Conservation (phyloP, 2,329 filamentous ascomycete species). For the Ophiosphaerella narmari region DNA sequence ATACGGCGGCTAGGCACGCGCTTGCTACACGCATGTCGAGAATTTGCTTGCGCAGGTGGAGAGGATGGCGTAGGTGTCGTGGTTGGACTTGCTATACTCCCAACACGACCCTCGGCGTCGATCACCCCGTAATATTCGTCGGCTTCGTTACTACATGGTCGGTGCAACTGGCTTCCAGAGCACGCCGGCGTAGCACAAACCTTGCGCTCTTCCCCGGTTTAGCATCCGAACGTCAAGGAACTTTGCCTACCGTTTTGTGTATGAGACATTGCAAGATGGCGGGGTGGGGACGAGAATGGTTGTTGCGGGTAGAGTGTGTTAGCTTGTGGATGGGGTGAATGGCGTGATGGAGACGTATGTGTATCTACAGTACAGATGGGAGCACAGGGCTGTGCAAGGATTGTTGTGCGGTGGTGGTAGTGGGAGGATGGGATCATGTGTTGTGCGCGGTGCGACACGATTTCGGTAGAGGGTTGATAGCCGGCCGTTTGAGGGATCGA, state of each 20-base stretch:
- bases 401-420: neutral
- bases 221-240: no score
- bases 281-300: no score
- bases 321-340: neutral
- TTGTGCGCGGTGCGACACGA: no score
- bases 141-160: no score
- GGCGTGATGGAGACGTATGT: neutral
- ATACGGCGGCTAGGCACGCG: neutral
- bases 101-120: neutral
- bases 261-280: neutral
- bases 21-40: neutral
- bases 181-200: no score
- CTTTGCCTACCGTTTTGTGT: neutral
- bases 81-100: no score
- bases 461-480: no score
- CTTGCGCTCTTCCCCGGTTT: no score
- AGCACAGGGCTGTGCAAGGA: neutral
- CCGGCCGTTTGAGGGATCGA: no score
- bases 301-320: neutral
- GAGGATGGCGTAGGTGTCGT: neutral
- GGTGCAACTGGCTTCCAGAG: no score
- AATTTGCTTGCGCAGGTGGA: neutral
- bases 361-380: neutral
- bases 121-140: neutral
- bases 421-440: neutral